phyloP scores from a whole-genome alignment of 352 stramenopile species.

The Globisporangium cederbergense region DNA sequence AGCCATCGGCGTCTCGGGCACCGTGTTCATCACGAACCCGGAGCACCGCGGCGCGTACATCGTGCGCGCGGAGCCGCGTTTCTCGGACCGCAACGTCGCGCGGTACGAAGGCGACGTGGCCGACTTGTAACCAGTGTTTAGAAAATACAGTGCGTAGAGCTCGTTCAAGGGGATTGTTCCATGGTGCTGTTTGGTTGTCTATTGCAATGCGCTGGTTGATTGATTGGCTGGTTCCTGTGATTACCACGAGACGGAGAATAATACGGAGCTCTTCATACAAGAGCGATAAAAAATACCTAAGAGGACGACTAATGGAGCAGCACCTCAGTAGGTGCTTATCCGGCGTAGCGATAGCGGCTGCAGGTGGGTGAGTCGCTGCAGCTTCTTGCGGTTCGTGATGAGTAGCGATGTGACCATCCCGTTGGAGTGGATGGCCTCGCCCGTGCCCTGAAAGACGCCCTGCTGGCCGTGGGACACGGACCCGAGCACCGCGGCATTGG shows the following conservation, averaged over 20 bases:
- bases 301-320: background rate
- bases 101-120: constrained; percentile 82
- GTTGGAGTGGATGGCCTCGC: constrained; percentile 65
- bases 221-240: background rate
- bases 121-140: constrained; percentile 44
- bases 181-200: background rate
- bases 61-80: constrained; percentile 90
- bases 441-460: constrained; percentile 54
- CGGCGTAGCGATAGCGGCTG: constrained; percentile 48
- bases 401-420: constrained; percentile 76
- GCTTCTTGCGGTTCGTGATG: constrained; percentile 81
- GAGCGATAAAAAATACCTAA: constrained; percentile 16
- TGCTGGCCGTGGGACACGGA: constrained; percentile 71
- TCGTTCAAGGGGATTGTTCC: background rate
- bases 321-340: constrained; percentile 48
- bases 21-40: constrained; percentile 96
- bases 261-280: background rate
- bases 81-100: constrained; percentile 81
- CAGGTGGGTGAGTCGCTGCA: constrained; percentile 46
- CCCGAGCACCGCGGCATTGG: constrained; percentile 47
- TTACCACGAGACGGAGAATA: background rate
- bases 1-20: constrained; percentile 90
- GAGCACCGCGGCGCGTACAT: constrained; percentile 96
- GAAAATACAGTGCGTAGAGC: background rate
- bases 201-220: background rate